Base-by-base conservation (phyloP, 1,284 basidiomycete genomes). In the Boletus nobilissimus region DNA sequence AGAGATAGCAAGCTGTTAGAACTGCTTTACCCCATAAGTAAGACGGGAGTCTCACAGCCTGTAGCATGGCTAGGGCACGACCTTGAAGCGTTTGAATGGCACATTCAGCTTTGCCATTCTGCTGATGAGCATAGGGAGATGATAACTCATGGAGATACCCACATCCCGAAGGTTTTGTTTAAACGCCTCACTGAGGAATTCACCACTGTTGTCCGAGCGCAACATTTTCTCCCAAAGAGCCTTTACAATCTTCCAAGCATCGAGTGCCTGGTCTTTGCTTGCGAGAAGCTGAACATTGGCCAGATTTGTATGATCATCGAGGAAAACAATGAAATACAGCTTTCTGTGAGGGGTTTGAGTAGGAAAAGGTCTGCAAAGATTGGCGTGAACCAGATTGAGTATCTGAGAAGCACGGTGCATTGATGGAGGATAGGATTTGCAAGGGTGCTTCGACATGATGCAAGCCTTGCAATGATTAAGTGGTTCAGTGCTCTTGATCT, bases 241-340 rank as follows among this genome's bases (percentile, higher is more conserved):
- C 2, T 64, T 18, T 3, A 72, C 24, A 7, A 65, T 34, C 14
- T 8, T 36, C 65, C 72, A 73, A 3, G 72, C 38, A 0, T 40
- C 38, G 0, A 73, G 24, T 51, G 48, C 48, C 48, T 51, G 57
- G 19, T 76, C 65, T 7, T 76, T 73, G 4, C 26, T 26, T 0
- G 54, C 43, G 9, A 76, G 43, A 0, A 76, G 16, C 19, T 72
- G 54, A 9, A 72, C 70, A 24, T 73, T 67, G 11, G 67, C 1
- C 2, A 76, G 43, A 24, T 76, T 11, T 2, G 48, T 51, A 22
- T 73, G 57, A n/a, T 75, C 43, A 10, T 75, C 54, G 1, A 75
- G 64, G 48, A 75, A 75, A 2, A 75, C 29, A 6, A 75, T 36
- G 13, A 73, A 76, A 9, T 73, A 76, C 0, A 63, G 36, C 8